Evolutionary conservation across 345 rosid species (phyloP), one percentile per base, ranked within the genome.

Genomic region (Anastatica hierochuntica): DNA sequence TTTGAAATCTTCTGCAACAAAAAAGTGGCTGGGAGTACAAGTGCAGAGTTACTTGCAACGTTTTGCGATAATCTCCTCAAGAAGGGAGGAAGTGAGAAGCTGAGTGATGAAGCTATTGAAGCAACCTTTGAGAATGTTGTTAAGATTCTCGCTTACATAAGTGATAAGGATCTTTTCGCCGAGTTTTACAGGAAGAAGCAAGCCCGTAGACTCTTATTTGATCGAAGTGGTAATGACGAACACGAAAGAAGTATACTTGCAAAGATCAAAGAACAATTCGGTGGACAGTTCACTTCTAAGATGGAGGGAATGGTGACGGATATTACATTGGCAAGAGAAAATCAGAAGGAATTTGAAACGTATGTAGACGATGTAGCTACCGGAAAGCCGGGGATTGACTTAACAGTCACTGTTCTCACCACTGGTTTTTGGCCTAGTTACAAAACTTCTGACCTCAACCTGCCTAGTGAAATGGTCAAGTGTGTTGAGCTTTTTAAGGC

Each of bases 341-440:
- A 61, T 7, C 95, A 85, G 41, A 43, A 42, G 2, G 24, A 43
- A 30, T 89, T 89, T 58, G 79, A 60, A 67, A 70, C 63, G 3
- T 75, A 79, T 64, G 74, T 76, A 31, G 14, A 26, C 12, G 55
- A 45, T 20, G 66, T 69, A 56, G 15, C 55, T 2, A 14, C 30
- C 20, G 50, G 55, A 50, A 61, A 67, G 60, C 78, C 74, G 7
- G 92, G 82, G 15, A 74, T 85, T 55, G 92, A 85, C 57, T 63
- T 85, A 31, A 39, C 81, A 10, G 95, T 85, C 39, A 80, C 80
- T 42, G 94, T 85, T 62, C 82, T 89, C 29, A 89, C 89, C 47
- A 77, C 89, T 26, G 82, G 85, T 27, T 81, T 73, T 60, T 89
- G 95, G 97, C 95, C 95, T 24, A 85, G 73, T 60, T 89, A 79